phyloP scores from a whole-genome alignment of 2,329 filamentous ascomycete species.

The Curvularia sp. region DNA sequence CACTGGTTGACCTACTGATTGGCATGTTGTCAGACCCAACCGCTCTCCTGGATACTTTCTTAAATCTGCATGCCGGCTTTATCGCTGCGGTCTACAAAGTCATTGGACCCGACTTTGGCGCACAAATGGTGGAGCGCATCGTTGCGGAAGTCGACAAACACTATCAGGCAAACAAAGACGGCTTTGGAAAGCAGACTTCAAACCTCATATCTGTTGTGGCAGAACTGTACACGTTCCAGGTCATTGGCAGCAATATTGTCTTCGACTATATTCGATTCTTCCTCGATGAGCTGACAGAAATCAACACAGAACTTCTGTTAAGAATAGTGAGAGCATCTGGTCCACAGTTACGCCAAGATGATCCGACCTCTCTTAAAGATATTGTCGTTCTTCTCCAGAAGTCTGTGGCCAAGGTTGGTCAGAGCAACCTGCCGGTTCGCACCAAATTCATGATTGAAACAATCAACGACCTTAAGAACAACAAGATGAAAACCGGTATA shows the following conservation, averaged over 20 bases:
- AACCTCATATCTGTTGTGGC: constrained; percentile 85
- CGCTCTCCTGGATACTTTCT: constrained; percentile 82
- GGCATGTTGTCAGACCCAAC: constrained; percentile 81
- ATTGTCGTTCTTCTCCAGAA: constrained; percentile 82
- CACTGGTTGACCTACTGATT: constrained; percentile 77
- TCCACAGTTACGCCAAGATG: constrained; percentile 83
- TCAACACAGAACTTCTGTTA: constrained; percentile 87
- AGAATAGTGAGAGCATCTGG: constrained; percentile 82
- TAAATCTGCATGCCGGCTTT: constrained; percentile 90
- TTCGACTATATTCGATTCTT: constrained; percentile 91
- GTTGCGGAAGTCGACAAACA: constrained; percentile 76
- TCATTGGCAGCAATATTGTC: constrained; percentile 80
- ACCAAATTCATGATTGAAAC: constrained; percentile 98
- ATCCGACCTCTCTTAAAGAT: constrained; percentile 85
- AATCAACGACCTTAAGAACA: constrained; percentile 94
- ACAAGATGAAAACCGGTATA: constrained; percentile 78
- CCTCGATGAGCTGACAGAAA: constrained; percentile 75
- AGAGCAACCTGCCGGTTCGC: constrained; percentile 77
- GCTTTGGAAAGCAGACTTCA: constrained; percentile 63
- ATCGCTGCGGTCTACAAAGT: constrained; percentile 86
- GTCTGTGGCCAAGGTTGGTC: constrained; percentile 70
- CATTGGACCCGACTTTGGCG: constrained; percentile 87
- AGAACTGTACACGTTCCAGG: constrained; percentile 90
- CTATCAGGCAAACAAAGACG: constrained; percentile 57
- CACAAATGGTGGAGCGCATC: constrained; percentile 79